Evolutionary conservation across 306 rosid genomes (phyloP).

Genomic region (Gynostemma pentaphyllum): DNA sequence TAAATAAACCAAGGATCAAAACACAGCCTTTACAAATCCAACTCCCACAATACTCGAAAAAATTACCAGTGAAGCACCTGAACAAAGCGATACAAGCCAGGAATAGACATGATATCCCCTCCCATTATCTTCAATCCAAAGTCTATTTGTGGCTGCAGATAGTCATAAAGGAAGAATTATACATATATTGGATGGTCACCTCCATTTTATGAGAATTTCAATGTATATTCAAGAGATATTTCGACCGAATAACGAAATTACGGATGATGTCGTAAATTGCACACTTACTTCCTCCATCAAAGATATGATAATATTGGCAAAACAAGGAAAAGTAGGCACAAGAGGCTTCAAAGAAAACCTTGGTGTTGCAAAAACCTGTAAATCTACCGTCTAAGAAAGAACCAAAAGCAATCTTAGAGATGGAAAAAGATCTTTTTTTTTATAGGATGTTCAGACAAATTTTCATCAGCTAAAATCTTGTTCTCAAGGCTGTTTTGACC

Average conservation of each 20-base stretch:
- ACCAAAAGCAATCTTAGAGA: conserved; percentile 21
- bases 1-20: conserved; percentile 5
- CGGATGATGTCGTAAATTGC: no score
- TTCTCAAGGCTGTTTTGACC: conserved; percentile 37
- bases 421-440: conserved; percentile 8
- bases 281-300: conserved; percentile 81
- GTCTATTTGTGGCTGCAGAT: conserved; percentile 75
- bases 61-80: conserved; percentile 59
- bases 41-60: conserved; percentile 1
- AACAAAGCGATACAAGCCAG: conserved; percentile 67
- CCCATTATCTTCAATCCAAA: conserved; percentile 76
- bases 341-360: conserved; percentile 72
- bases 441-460: background rate
- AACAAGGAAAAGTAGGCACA: conserved; percentile 91
- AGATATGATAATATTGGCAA: conserved; percentile 51
- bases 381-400: conserved; percentile 62
- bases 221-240: no score
- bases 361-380: conserved; percentile 60
- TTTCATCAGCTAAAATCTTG: conserved; percentile 9
- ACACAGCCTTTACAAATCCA: conserved; percentile 1
- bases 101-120: conserved; percentile 87
- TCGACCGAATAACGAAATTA: no score
- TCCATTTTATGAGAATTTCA: no score
- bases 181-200: no score
- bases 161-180: conserved; percentile 1